These are phyloP conservation scores for Cyberlindnera amylophila DNA, from an alignment of 805 yeast species.

Conservation along the genomic window DNA sequence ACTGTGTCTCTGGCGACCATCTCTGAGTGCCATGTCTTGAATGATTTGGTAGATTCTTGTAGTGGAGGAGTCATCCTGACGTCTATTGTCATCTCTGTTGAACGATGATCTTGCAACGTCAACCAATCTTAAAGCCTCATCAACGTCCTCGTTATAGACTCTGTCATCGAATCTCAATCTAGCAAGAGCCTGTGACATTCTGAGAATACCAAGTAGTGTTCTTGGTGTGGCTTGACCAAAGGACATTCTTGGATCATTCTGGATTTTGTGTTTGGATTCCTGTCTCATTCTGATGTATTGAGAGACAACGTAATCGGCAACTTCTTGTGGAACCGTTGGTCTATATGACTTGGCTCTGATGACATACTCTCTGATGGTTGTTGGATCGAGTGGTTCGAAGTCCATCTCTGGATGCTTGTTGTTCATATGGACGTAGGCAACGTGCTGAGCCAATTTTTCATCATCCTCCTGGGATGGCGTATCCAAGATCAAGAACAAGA, in stretches of 20 bases:
- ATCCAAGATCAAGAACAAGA: conserved; percentile 82
- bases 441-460: conserved; percentile 86
- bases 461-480: conserved; percentile 76
- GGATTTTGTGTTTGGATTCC: conserved; percentile 75
- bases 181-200: conserved; percentile 94
- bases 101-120: conserved; percentile 86
- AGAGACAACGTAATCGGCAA: conserved; percentile 82
- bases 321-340: conserved; percentile 80
- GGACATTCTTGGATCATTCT: conserved; percentile 59
- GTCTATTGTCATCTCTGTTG: conserved; percentile 44
- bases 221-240: conserved; percentile 95
- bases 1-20: conserved; percentile 30
- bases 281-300: conserved; percentile 90
- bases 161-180: conserved; percentile 73
- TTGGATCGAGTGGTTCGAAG: conserved; percentile 72
- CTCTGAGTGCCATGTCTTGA: conserved; percentile 48
- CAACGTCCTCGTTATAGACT: conserved; percentile 80
- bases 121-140: conserved; percentile 86
- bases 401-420: conserved; percentile 78
- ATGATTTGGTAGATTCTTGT: conserved; percentile 72
- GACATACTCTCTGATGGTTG: conserved; percentile 81
- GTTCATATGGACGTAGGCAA: conserved; percentile 93
- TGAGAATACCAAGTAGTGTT: conserved; percentile 82
- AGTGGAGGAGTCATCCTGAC: conserved; percentile 59
- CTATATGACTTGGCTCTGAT: conserved; percentile 79